A percentile compares a stretch with the other conserved stretches of the same genome.
Evolutionary conservation across 78 protist genomes (phyloP).

Genomic region (Dictyostelium discoideum): DNA sequence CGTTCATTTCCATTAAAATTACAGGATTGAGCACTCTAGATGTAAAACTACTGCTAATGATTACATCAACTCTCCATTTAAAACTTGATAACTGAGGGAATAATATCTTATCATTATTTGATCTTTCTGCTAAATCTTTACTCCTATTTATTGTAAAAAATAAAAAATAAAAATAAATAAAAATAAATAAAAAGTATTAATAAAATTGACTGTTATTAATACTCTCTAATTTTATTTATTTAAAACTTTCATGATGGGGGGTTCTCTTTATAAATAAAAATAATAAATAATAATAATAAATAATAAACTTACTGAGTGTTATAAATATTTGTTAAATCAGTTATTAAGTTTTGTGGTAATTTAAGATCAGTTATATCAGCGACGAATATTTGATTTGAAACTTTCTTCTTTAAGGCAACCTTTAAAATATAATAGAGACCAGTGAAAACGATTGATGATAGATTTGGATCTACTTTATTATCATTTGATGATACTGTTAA

Average conservation of each 20-base stretch:
- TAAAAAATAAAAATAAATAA: no score
- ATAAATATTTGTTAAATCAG: slow-evolving; percentile 46
- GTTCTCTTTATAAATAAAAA: no score
- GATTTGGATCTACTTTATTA: background rate
- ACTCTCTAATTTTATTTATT: no score
- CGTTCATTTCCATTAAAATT: slow-evolving; percentile 76
- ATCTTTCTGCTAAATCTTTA: slow-evolving; percentile 53
- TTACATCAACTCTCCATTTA: slow-evolving; percentile 82
- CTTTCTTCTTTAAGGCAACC: slow-evolving; percentile 42
- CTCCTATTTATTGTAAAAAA: background rate
- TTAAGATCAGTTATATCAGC: slow-evolving; percentile 42
- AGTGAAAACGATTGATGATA: slow-evolving; percentile 53
- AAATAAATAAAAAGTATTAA: no score
- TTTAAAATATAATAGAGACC: slow-evolving; percentile 59
- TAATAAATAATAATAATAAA: no score
- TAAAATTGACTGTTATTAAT: no score
- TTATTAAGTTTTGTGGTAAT: slow-evolving; percentile 28
- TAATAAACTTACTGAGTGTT: slow-evolving; percentile 30
- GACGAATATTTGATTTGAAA: background rate
- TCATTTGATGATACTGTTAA: background rate
- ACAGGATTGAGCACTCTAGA: slow-evolving; percentile 60
- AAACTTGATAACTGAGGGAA: slow-evolving; percentile 54
- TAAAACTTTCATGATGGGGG: no score
- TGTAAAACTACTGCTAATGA: slow-evolving; percentile 73
- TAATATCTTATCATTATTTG: slow-evolving; percentile 51